Evolutionary conservation across 148 eudicot genomes (phyloP), one percentile per base, ranked within the genome.

Genomic region (Chenopodium album): DNA sequence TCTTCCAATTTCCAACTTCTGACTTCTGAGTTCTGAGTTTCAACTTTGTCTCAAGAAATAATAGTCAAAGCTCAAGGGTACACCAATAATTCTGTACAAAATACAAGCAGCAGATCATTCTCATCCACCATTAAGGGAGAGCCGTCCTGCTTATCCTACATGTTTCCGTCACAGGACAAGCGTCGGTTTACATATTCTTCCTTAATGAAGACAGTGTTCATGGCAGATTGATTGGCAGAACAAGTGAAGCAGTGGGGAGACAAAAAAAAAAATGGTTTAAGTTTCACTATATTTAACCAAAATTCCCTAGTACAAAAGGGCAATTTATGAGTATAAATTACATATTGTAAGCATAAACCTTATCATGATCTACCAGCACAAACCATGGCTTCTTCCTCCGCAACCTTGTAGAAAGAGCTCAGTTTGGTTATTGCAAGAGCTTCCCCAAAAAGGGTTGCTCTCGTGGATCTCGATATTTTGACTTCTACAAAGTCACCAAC

Each of bases 401-500:
- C 68, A 81, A 60, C 82, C 73, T 82, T 88, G 83, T 92, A 87
- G 86, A 96, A 96, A 71, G 92, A 88, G 89, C 97, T 94, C 84
- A 96, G 84, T 81, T 91, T 96, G 60, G 94, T 91, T 23, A 94
- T 92, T 50, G 97, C 91, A 67, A 90, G 89, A 46, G 99, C 95
- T 85, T 92, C 91, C 54, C 99, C 99, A 77, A 56, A 89, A 22
- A 96, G 91, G n/a, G 99, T 91, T 48, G 99, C 99, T 85, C 91
- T 90, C 1, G 94, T 88, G 9, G 99, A 94, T 76, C 86, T 91
- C 75, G 76, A 75, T 71, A 94, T 91, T 34, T 74, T 85, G 73
- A 96, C 98, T 90, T 94, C 93, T 7, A 96, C 95, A 74, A 80
- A 96, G 73, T 96, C 99, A 66, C 98, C 95, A 31, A 94, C 88